These are phyloP conservation scores for Dactylellina sp. DNA, from an alignment of 2,329 filamentous ascomycete species.

Conservation along the genomic window DNA sequence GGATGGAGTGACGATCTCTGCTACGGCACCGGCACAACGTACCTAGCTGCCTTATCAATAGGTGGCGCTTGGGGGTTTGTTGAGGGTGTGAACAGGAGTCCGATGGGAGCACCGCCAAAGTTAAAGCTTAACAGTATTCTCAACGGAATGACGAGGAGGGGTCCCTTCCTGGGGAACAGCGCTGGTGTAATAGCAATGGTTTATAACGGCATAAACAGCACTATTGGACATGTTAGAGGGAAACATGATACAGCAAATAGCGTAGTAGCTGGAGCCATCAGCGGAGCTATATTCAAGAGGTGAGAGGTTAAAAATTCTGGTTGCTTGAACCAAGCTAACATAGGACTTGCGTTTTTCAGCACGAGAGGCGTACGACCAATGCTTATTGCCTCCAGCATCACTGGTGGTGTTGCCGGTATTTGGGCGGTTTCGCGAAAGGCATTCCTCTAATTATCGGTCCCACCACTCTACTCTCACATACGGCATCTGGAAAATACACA, in stretches of 20 bases:
- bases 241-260: slow-evolving; percentile 93
- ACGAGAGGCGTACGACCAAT: slow-evolving; percentile 90
- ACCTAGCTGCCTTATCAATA: slow-evolving; percentile 83
- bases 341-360: slow-evolving; percentile 65
- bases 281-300: slow-evolving; percentile 90
- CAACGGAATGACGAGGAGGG: slow-evolving; percentile 91
- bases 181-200: slow-evolving; percentile 95
- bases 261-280: slow-evolving; percentile 83
- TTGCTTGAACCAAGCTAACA: slow-evolving; percentile 20
- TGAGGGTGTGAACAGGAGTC: slow-evolving; percentile 82
- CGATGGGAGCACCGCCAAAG: slow-evolving; percentile 81
- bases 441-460: slow-evolving; percentile 35
- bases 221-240: slow-evolving; percentile 80
- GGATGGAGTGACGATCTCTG: slow-evolving; percentile 98
- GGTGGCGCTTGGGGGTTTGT: slow-evolving; percentile 93
- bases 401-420: slow-evolving; percentile 82
- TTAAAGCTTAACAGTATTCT: slow-evolving; percentile 92
- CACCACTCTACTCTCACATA: neutral
- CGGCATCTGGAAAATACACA: neutral
- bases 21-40: slow-evolving; percentile 95
- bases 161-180: slow-evolving; percentile 95
- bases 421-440: slow-evolving; percentile 77
- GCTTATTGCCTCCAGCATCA: slow-evolving; percentile 92
- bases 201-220: slow-evolving; percentile 93
- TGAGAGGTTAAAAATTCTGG: slow-evolving; percentile 2